These are phyloP conservation scores for Silene noctiflora DNA, from an alignment of 179 eudicot genomes.

Conservation along the genomic window DNA sequence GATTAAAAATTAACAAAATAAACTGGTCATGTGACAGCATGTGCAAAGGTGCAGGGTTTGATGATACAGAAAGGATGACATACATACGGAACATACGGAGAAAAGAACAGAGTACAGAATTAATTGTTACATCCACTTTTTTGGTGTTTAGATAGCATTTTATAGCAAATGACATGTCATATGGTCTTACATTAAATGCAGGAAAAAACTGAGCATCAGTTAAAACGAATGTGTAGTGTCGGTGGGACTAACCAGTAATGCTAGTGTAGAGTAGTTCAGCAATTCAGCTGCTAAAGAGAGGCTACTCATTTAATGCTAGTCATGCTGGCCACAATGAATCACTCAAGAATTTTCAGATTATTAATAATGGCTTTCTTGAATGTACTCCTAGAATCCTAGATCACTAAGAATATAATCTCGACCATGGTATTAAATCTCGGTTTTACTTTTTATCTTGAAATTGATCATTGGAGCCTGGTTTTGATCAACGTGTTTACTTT, in stretches of 20 bases:
- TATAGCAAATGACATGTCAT: slow-evolving; percentile 10
- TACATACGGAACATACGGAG: slow-evolving; percentile 28
- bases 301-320: slow-evolving; percentile 35
- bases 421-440: neutral
- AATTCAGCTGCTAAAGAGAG: slow-evolving; percentile 13
- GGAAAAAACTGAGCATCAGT: slow-evolving; percentile 7
- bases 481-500: no score
- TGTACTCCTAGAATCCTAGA: no score
- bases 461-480: neutral
- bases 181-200: slow-evolving; percentile 15
- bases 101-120: slow-evolving; percentile 18
- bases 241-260: slow-evolving; percentile 39
- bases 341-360: neutral
- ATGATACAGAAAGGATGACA: slow-evolving; percentile 26
- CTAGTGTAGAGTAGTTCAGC: slow-evolving; percentile 11
- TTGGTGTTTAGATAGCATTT: slow-evolving; percentile 7
- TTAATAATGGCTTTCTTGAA: no score
- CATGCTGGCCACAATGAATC: slow-evolving; percentile 22
- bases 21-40: slow-evolving; percentile 15
- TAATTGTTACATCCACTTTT: slow-evolving; percentile 17
- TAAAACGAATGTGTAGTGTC: slow-evolving; percentile 36
- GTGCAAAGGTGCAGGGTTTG: slow-evolving; percentile 22
- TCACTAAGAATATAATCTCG: neutral
- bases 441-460: neutral
- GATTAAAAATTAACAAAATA: neutral